Evolutionary conservation across 495 filamentous ascomycete species (phyloP).

Genomic region (Tuber melanosporum): DNA sequence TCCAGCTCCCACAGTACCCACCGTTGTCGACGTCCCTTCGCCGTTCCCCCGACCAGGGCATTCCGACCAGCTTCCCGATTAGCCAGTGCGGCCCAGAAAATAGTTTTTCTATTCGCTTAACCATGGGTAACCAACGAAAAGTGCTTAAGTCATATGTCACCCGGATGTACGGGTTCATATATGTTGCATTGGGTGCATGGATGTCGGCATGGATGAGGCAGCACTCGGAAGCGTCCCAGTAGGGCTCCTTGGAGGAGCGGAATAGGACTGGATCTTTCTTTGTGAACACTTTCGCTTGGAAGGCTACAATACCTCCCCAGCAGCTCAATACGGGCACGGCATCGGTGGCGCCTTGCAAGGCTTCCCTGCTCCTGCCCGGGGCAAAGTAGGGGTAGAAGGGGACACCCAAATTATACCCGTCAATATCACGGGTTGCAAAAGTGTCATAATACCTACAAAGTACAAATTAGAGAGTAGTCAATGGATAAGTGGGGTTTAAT

Average conservation of each 20-base stretch:
- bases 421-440: constrained; percentile 67
- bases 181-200: constrained; percentile 53
- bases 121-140: constrained; percentile 52
- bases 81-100: constrained; percentile 53
- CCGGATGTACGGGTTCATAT: constrained; percentile 67
- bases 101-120: constrained; percentile 55
- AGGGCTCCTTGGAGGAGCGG: constrained; percentile 57
- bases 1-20: constrained; percentile 55
- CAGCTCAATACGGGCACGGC: constrained; percentile 69
- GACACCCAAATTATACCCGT: constrained; percentile 63
- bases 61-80: constrained; percentile 49
- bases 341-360: constrained; percentile 58
- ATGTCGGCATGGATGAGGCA: constrained; percentile 71
- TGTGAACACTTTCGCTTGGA: constrained; percentile 60
- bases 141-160: constrained; percentile 56
- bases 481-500: constrained; percentile 30
- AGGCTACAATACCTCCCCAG: constrained; percentile 78
- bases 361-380: constrained; percentile 55
- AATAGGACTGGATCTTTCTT: constrained; percentile 52
- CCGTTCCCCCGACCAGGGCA: constrained; percentile 56
- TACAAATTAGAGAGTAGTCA: neutral
- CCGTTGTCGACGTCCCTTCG: constrained; percentile 52
- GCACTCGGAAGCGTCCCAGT: constrained; percentile 74
- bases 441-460: constrained; percentile 57
- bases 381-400: constrained; percentile 73